phyloP scores from a whole-genome alignment of 768 basidiomycete genomes.

The Mycena kentingensis region DNA sequence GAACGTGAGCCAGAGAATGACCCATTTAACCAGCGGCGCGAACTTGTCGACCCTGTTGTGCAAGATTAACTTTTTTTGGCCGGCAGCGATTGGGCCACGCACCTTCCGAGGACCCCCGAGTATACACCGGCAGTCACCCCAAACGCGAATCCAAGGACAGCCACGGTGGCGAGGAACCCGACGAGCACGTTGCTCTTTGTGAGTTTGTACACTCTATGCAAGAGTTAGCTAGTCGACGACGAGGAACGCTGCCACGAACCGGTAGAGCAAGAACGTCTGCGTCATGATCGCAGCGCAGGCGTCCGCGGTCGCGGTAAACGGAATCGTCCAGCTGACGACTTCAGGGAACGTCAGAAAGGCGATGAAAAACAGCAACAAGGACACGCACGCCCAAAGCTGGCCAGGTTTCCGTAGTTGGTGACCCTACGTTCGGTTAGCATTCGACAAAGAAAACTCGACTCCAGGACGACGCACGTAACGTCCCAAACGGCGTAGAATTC shows the following conservation, averaged over 20 bases:
- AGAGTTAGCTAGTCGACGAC: background rate
- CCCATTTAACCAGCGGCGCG: slow-evolving; percentile 40
- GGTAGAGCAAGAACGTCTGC: slow-evolving; percentile 48
- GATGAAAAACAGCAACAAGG: background rate
- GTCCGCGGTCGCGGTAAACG: slow-evolving; percentile 50
- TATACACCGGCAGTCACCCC: slow-evolving; percentile 46
- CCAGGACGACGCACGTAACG: slow-evolving; percentile 28
- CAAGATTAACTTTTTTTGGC: background rate
- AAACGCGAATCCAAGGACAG: slow-evolving; percentile 42
- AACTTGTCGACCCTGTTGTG: slow-evolving; percentile 43
- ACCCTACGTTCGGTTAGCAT: slow-evolving; percentile 30
- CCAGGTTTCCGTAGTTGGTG: slow-evolving; percentile 41
- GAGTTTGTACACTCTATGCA: slow-evolving; percentile 36
- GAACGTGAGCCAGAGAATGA: slow-evolving; percentile 48
- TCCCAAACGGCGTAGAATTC: slow-evolving; percentile 39
- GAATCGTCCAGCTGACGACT: slow-evolving; percentile 52
- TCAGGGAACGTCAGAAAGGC: background rate
- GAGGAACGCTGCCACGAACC: slow-evolving; percentile 32
- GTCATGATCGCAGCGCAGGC: slow-evolving; percentile 51
- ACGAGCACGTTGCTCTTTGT: slow-evolving; percentile 39
- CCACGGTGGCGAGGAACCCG: slow-evolving; percentile 38
- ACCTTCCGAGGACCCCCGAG: slow-evolving; percentile 46
- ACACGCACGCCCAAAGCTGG: slow-evolving; percentile 34
- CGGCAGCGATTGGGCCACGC: slow-evolving; percentile 16
- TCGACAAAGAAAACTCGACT: background rate